Conservation (phyloP, 2,329 filamentous ascomycete species). For the Pseudogymnoascus sp. region DNA sequence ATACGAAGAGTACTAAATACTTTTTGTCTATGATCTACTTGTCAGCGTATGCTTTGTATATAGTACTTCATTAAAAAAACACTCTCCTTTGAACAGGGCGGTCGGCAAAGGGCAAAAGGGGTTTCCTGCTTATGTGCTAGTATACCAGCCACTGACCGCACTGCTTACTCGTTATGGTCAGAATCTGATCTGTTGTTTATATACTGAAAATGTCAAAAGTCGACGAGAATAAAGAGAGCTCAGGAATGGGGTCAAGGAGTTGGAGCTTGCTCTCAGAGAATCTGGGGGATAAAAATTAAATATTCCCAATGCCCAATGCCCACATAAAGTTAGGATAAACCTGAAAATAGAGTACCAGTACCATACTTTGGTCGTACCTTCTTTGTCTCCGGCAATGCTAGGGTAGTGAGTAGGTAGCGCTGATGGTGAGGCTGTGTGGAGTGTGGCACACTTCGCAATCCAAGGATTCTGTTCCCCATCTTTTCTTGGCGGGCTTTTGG, state of each 20-base stretch:
- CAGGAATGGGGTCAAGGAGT: neutral
- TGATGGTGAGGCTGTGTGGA: constrained; percentile 8
- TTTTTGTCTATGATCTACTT: neutral
- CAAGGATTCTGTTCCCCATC: neutral
- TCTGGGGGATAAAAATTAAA: neutral
- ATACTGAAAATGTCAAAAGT: neutral
- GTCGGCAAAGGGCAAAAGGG: neutral
- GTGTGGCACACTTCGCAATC: constrained; percentile 6
- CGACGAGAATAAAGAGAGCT: no score
- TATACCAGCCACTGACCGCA: no score
- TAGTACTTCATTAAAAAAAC: neutral
- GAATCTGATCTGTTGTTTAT: neutral
- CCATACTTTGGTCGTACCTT: neutral
- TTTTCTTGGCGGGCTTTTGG: constrained; percentile 6
- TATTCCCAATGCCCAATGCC: neutral
- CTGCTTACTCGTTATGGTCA: no score
- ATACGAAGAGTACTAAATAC: constrained; percentile 6
- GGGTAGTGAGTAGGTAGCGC: neutral
- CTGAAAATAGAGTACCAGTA: neutral
- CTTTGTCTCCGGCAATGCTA: constrained; percentile 6
- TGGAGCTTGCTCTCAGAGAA: neutral
- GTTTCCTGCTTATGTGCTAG: neutral
- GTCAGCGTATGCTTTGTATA: neutral
- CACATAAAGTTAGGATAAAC: neutral
- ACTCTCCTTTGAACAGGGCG: neutral